Evolutionary conservation across 805 yeast genomes (phyloP).

Genomic region (Ogataea thermomethanolica): DNA sequence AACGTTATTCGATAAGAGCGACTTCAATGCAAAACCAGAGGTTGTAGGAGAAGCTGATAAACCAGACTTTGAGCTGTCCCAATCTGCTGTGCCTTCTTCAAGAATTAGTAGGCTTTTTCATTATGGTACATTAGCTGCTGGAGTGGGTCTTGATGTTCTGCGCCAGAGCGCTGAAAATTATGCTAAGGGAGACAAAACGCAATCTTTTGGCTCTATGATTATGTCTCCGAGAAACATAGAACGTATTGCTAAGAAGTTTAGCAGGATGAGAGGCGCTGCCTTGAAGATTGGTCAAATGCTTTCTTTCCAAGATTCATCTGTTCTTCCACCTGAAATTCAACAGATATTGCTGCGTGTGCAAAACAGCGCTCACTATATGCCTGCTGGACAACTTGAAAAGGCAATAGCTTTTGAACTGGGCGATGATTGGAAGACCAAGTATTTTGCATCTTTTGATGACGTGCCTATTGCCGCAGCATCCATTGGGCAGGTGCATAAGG

Average conservation of each 20-base stretch:
- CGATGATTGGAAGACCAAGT: slow-evolving; percentile 63
- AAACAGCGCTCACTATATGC: slow-evolving; percentile 96
- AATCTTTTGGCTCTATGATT: slow-evolving; percentile 55
- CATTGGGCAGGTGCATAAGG: slow-evolving; percentile 93
- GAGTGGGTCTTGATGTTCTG: slow-evolving; percentile 81
- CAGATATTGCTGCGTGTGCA: slow-evolving; percentile 80
- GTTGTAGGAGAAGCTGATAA: slow-evolving; percentile 33
- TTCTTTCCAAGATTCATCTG: slow-evolving; percentile 86
- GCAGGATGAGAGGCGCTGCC: slow-evolving; percentile 99
- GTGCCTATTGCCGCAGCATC: slow-evolving; percentile 96
- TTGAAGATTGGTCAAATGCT: slow-evolving; percentile 95
- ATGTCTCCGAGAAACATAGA: slow-evolving; percentile 83
- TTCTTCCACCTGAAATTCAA: slow-evolving; percentile 82
- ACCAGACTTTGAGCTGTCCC: slow-evolving; percentile 46
- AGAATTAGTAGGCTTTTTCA: slow-evolving; percentile 88
- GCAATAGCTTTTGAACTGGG: slow-evolving; percentile 77
- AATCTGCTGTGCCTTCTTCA: slow-evolving; percentile 79
- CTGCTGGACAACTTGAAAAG: slow-evolving; percentile 78
- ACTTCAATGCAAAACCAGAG: slow-evolving; percentile 3
- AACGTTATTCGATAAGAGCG: slow-evolving; percentile 5
- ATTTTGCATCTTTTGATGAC: slow-evolving; percentile 73
- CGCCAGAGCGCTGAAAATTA: slow-evolving; percentile 70
- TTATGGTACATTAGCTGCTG: slow-evolving; percentile 89
- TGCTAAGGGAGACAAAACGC: slow-evolving; percentile 43
- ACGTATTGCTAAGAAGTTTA: slow-evolving; percentile 78